Conservation (phyloP, 2,329 filamentous ascomycete species). For the Nemania diffusa region DNA sequence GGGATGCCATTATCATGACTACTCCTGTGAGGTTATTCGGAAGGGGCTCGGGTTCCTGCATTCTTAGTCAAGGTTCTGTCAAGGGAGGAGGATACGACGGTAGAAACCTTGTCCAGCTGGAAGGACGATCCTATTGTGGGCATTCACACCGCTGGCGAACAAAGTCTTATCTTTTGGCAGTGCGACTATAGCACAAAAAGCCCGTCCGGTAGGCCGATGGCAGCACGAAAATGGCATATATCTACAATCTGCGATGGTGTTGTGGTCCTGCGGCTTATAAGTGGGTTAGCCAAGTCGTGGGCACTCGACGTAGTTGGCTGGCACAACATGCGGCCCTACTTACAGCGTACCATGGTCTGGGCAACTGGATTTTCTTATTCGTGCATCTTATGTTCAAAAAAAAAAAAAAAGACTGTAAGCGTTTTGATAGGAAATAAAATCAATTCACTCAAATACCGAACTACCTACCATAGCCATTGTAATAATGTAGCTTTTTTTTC, state of each 20-base stretch:
- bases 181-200: background rate
- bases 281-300: slow-evolving; percentile 5
- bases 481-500: background rate
- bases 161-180: background rate
- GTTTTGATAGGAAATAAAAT: too few species aligned
- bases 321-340: background rate
- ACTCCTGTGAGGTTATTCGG: background rate
- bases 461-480: background rate
- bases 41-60: slow-evolving; percentile 14
- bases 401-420: background rate
- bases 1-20: background rate
- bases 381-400: background rate
- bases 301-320: background rate
- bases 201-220: slow-evolving; percentile 1
- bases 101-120: slow-evolving; percentile 8
- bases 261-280: background rate
- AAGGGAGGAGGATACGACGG: background rate
- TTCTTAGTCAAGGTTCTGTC: slow-evolving; percentile 3
- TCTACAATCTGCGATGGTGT: background rate
- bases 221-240: slow-evolving; percentile 1
- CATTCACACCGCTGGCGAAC: background rate
- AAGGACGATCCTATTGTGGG: background rate
- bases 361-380: background rate
- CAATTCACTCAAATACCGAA: background rate
- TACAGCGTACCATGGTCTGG: background rate